Conservation (phyloP, 1,139 yeast genomes). For the Saccharomycopsis hybrid region DNA sequence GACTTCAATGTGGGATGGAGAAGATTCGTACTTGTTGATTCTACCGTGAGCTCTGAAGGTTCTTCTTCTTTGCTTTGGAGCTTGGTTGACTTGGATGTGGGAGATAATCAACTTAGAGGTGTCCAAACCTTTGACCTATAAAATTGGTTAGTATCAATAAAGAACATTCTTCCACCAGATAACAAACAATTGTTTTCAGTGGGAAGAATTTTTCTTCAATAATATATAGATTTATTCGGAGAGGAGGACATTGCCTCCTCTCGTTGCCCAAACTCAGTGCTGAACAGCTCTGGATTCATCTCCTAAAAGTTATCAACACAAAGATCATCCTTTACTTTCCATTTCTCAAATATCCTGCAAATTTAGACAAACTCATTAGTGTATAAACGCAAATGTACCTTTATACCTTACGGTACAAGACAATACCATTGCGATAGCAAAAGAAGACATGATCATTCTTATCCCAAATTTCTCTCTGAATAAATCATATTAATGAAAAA, state of each 20-base stretch:
- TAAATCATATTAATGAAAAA: neutral
- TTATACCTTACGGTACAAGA: no score
- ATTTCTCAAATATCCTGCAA: no score
- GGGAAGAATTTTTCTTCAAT: neutral
- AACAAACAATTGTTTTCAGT: neutral
- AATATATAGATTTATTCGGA: neutral
- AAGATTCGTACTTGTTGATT: constrained; percentile 97
- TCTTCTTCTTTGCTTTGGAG: constrained; percentile 99
- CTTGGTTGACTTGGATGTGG: constrained; percentile 99
- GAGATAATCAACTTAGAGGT: constrained; percentile 87
- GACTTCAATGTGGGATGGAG: constrained; percentile 98
- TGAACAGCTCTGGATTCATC: no score
- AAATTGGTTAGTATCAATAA: constrained; percentile 20
- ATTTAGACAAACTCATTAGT: no score
- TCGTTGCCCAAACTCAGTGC: no score
- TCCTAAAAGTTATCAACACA: no score
- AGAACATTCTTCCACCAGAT: neutral
- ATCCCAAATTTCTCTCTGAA: no score
- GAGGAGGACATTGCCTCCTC: neutral
- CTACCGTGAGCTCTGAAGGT: constrained; percentile 99
- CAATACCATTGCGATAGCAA: no score
- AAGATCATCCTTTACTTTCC: no score
- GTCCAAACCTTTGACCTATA: constrained; percentile 89
- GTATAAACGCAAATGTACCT: no score
- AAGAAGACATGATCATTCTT: no score